phyloP scores from a whole-genome alignment of 2,329 filamentous ascomycete genomes.

The Neonectria hederae region DNA sequence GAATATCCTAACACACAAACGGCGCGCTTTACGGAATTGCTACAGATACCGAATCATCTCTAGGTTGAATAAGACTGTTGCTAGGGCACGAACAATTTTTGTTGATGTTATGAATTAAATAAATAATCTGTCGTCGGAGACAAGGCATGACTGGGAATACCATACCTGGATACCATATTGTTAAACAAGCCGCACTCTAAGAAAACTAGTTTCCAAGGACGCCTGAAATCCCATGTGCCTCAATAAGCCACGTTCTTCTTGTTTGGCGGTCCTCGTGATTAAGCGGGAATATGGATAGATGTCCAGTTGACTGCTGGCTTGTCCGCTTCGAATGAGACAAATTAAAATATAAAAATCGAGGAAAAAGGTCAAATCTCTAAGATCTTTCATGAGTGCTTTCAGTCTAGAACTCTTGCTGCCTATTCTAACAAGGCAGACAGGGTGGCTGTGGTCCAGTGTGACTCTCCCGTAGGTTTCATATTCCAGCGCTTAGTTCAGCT shows the following conservation, averaged over 20 bases:
- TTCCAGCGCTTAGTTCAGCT: not conserved
- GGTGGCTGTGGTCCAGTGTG: not conserved
- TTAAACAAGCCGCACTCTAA: no score
- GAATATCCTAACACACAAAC: constrained; percentile 92
- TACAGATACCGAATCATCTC: constrained; percentile 49
- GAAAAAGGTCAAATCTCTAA: no score
- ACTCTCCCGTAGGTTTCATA: not conserved
- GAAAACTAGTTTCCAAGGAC: no score
- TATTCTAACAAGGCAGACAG: not conserved
- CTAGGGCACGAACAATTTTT: no score
- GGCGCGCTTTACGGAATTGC: constrained; percentile 76
- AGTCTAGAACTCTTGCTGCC: not conserved
- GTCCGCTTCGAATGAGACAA: no score
- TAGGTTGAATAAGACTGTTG: not conserved
- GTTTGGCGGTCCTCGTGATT: no score
- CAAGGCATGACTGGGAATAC: no score
- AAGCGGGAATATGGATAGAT: not conserved
- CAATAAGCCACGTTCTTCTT: no score
- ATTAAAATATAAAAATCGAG: not conserved
- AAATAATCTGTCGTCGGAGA: no score
- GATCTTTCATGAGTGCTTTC: not conserved
- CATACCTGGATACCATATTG: no score
- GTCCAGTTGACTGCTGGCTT: not conserved
- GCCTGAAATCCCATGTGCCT: no score
- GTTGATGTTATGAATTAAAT: no score